A percentile compares a stretch with the other conserved stretches of the same genome.
Conservation (phyloP, 73 alveolate genomes). For the Paramecium primaurelia region DNA sequence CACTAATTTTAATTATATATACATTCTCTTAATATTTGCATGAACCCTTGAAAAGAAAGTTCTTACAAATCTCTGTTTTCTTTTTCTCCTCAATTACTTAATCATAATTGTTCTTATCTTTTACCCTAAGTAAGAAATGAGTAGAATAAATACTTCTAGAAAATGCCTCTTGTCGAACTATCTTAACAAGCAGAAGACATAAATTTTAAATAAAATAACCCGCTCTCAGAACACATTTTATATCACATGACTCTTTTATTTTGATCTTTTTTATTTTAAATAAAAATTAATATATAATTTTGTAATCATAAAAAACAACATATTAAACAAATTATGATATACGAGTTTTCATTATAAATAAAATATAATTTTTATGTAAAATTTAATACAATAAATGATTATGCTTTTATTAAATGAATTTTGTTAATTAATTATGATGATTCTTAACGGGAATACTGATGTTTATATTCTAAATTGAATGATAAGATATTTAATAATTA, state of each 20-base stretch:
- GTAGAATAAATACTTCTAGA: background rate
- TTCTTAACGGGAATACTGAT: background rate
- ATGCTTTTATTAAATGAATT: background rate
- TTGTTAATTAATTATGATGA: background rate
- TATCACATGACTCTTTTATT: background rate
- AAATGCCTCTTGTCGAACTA: background rate
- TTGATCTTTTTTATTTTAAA: background rate
- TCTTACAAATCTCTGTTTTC: slow-evolving; percentile 21
- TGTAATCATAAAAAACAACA: background rate
- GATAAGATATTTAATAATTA: background rate
- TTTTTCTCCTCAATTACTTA: background rate
- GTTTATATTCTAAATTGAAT: background rate
- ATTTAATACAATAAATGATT: background rate
- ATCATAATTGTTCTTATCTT: background rate
- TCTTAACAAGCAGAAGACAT: background rate
- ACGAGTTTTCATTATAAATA: background rate
- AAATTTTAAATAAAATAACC: background rate
- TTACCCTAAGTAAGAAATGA: background rate
- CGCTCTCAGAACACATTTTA: background rate
- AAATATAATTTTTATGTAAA: background rate
- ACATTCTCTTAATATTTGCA: background rate
- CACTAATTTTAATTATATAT: background rate
- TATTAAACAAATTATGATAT: background rate
- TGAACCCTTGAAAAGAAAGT: background rate
- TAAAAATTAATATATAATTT: background rate